A percentile compares a stretch with the other conserved stretches of the same genome.
Evolutionary conservation across 2,329 filamentous ascomycete species (phyloP).

Genomic region (Aspergillus ochraceus): DNA sequence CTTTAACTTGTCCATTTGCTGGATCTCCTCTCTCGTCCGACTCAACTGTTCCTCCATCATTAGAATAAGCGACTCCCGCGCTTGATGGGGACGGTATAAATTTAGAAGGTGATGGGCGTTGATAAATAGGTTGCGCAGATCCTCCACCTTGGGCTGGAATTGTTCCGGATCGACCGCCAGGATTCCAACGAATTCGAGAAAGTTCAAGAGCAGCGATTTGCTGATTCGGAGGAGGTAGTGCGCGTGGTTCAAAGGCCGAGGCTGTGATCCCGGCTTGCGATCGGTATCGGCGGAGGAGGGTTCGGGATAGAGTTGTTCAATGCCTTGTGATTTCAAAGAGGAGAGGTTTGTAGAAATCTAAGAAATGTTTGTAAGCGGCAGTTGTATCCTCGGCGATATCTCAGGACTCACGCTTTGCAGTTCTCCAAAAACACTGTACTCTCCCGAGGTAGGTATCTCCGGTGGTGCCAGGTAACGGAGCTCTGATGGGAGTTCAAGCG

Average conservation of each 20-base stretch:
- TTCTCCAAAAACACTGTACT: slow-evolving; percentile 74
- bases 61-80: slow-evolving; percentile 79
- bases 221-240: slow-evolving; percentile 71
- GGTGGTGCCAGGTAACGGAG: slow-evolving; percentile 80
- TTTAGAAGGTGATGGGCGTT: slow-evolving; percentile 95
- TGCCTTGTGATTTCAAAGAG: slow-evolving; percentile 67
- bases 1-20: slow-evolving; percentile 72
- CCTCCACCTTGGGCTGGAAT: slow-evolving; percentile 69
- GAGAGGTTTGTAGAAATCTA: slow-evolving; percentile 61
- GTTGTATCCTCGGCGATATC: too few relatives aligned
- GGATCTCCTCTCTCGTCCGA: slow-evolving; percentile 70
- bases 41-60: slow-evolving; percentile 86
- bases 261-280: slow-evolving; percentile 41
- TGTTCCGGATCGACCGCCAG: slow-evolving; percentile 67
- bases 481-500: slow-evolving; percentile 62
- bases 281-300: slow-evolving; percentile 56
- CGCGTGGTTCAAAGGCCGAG: slow-evolving; percentile 51
- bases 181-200: slow-evolving; percentile 77
- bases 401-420: slow-evolving; percentile 54
- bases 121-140: slow-evolving; percentile 78
- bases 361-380: neutral
- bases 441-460: slow-evolving; percentile 66
- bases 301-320: slow-evolving; percentile 67
- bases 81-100: slow-evolving; percentile 90
- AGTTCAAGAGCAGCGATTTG: slow-evolving; percentile 84